Conservation (phyloP, 1,284 basidiomycete genomes). For the Vanrija sp. region DNA sequence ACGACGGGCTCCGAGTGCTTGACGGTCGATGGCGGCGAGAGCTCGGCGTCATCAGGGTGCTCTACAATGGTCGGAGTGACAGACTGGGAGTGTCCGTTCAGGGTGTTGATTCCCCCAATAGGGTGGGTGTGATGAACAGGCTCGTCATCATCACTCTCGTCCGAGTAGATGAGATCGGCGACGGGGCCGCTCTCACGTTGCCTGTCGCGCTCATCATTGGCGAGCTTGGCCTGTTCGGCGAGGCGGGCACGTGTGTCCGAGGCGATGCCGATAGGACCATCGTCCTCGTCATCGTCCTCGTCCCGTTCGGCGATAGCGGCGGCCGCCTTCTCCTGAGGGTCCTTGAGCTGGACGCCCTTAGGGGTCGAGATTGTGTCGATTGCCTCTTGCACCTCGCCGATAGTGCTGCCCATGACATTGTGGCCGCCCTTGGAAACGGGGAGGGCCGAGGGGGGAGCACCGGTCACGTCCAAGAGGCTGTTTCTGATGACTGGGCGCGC, state of each 20-base stretch:
- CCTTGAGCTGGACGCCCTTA: conserved; percentile 15
- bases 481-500: conserved; percentile 1
- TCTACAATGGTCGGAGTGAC: too few species aligned
- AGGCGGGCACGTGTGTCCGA: conserved; percentile 62
- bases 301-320: conserved; percentile 18
- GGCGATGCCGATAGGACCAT: conserved; percentile 55
- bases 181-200: conserved; percentile 42
- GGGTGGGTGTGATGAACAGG: too few species aligned
- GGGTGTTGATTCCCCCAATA: too few species aligned
- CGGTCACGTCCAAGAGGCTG: conserved; percentile 14
- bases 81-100: too few species aligned
- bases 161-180: conserved; percentile 45
- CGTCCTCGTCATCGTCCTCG: conserved; percentile 52
- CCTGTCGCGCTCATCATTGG: conserved; percentile 55
- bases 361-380: conserved; percentile 62
- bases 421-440: neutral
- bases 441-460: conserved; percentile 5
- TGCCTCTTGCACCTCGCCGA: conserved; percentile 81
- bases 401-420: conserved; percentile 70
- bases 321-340: conserved; percentile 7
- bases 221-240: conserved; percentile 62
- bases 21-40: too few species aligned
- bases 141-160: conserved; percentile 50
- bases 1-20: too few species aligned
- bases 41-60: too few species aligned